Evolutionary conservation across 441 rosid species (phyloP).

Genomic region (Mallotus japonicus): DNA sequence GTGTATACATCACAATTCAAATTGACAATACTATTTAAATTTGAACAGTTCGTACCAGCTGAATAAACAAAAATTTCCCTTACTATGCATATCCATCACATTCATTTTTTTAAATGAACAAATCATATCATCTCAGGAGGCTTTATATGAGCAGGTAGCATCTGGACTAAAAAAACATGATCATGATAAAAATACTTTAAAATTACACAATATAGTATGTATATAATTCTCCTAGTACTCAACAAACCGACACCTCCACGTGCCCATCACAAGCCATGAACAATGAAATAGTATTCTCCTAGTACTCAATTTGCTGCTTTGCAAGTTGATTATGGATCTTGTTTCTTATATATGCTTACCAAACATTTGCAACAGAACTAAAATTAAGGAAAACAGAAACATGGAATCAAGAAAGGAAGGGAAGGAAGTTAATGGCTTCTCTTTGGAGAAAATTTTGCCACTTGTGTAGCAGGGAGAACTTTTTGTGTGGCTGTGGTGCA

Average conservation of each 20-base stretch:
- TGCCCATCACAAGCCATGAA: constrained; percentile 22
- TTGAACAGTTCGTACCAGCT: too few relatives aligned
- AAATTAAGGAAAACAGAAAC: not conserved
- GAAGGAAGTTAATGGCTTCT: not conserved
- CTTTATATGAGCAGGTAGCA: constrained; percentile 8
- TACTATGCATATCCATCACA: too few relatives aligned
- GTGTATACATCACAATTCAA: too few relatives aligned
- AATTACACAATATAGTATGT: not conserved
- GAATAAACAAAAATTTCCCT: too few relatives aligned
- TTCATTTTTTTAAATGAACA: too few relatives aligned
- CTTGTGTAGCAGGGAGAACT: not conserved
- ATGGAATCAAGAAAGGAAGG: constrained; percentile 12
- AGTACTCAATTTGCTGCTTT: constrained; percentile 2
- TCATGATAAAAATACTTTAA: not conserved
- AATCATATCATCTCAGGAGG: not conserved
- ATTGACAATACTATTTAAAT: too few relatives aligned
- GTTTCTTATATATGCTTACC: not conserved
- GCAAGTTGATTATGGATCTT: constrained; percentile 21
- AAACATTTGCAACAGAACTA: too few relatives aligned
- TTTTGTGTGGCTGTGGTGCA: too few relatives aligned
- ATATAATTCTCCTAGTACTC: not conserved
- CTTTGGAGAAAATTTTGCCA: constrained; percentile 2
- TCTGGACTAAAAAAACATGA: not conserved
- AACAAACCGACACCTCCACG: constrained; percentile 27
- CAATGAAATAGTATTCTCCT: constrained; percentile 6